Evolutionary conservation across 257 asterid species (phyloP).

Genomic region (Leonotis leonurus): DNA sequence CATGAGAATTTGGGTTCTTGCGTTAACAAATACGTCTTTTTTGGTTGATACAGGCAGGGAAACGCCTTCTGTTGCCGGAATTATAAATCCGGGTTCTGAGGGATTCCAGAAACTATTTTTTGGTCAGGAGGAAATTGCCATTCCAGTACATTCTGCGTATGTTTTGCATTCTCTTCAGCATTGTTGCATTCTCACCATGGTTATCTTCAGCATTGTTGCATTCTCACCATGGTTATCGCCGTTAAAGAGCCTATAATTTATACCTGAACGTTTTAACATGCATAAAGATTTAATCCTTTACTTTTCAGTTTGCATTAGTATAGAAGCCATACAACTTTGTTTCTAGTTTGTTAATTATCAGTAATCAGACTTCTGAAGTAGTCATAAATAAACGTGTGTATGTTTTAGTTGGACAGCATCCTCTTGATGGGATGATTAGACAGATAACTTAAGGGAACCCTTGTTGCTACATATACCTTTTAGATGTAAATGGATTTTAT

Average conservation of each 20-base stretch:
- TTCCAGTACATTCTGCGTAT: conserved; percentile 91
- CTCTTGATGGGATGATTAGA: conserved; percentile 1
- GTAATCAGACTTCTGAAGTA: neutral
- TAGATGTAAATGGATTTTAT: neutral
- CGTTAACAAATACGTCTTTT: neutral
- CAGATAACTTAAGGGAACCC: neutral
- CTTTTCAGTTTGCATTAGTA: neutral
- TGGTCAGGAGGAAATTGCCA: conserved; percentile 97
- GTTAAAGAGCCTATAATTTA: neutral
- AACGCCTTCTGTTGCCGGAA: conserved; percentile 98
- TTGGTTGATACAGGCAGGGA: conserved; percentile 67
- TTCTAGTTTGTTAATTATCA: neutral
- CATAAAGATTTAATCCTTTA: neutral
- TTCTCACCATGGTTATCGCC: neutral
- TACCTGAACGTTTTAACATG: neutral
- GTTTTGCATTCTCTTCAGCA: conserved; percentile 20
- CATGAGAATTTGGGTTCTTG: neutral
- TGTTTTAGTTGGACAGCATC: neutral
- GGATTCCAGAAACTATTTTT: conserved; percentile 97
- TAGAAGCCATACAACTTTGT: neutral
- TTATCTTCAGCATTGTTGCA: conserved; percentile 3
- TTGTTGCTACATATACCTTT: neutral
- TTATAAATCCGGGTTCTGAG: conserved; percentile 97
- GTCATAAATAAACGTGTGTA: neutral
- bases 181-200: neutral